Evolutionary conservation across 225 moss, liverwort and hornwort genomes (phyloP), one percentile per base, ranked within the genome.

Genomic region (Bryoerythrophyllum caledonicum): DNA sequence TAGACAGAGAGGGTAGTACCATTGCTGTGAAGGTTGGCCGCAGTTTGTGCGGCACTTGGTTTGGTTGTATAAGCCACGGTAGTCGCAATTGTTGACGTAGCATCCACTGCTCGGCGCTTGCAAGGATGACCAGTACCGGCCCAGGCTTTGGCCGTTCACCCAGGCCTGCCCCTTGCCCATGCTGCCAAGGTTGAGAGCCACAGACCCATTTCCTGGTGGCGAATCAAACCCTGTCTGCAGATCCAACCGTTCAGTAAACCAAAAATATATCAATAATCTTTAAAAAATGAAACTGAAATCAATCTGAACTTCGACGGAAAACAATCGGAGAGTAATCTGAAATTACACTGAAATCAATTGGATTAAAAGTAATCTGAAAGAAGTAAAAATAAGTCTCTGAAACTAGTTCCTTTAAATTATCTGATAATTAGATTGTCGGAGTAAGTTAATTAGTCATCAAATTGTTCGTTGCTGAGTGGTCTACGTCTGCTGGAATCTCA

Each of bases 111-210:
- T 34, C 10, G 56, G 79, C 24, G 85, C 75, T 21, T 25, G 60
- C 1, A 73, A 73, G 15, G 85, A 81, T 25, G 91, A 78, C 96
- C 96, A 94, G 69, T 87, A 96, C 12, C 93, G 85, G 27, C 94
- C 96, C 16, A 94, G 48, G 74, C 82, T 86, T 41, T 73, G 67
- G 26, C 94, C 96, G 34, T 96, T 94, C 81, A 96, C 85, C 96
- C 96, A 94, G 72, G 83, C 92, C 60, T 89, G 86, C 28, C 96
- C 88, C 71, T 94, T 94, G 28, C 94, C 92, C 94, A 96, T 92
- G 74, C 87, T 91, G 30, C 86, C 82, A 4, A 96, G 80, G 63
- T 96, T 88, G 66, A 96, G 77, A 3, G 85, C 88, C 43, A 94
- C 48, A 19, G 88, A 76, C 41, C 77, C 61, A 63, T 85, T 72